phyloP scores from a whole-genome alignment of 768 basidiomycete genomes.

The Serendipita sp. region DNA sequence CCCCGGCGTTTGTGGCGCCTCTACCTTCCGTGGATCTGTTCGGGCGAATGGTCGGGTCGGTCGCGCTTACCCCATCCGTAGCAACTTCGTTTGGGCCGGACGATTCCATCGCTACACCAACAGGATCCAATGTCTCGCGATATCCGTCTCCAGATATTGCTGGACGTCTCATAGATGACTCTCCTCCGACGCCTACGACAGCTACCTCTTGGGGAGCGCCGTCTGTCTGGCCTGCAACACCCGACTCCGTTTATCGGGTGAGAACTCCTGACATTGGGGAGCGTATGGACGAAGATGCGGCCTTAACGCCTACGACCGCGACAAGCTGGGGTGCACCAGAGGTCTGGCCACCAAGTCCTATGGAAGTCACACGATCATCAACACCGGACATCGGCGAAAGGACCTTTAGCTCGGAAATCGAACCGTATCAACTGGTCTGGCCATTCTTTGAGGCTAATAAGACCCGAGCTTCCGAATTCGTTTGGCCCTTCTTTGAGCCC shows the following conservation, averaged over 20 bases:
- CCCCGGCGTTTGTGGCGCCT: constrained; percentile 24
- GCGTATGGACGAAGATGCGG: constrained; percentile 24
- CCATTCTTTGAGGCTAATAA: not conserved
- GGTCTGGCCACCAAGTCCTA: constrained; percentile 27
- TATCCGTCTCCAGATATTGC: constrained; percentile 39
- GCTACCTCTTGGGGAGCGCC: constrained; percentile 23
- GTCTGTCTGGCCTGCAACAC: constrained; percentile 16
- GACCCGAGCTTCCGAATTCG: not conserved
- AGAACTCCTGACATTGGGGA: constrained; percentile 28
- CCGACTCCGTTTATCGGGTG: constrained; percentile 16
- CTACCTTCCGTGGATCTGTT: constrained; percentile 42
- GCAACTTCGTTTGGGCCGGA: constrained; percentile 13
- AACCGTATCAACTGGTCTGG: constrained; percentile 4
- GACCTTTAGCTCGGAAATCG: constrained; percentile 17
- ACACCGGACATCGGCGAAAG: constrained; percentile 30
- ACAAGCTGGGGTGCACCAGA: constrained; percentile 37
- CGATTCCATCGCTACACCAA: constrained; percentile 7
- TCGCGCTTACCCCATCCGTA: constrained; percentile 12
- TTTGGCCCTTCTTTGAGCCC: not conserved
- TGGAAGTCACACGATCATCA: constrained; percentile 20
- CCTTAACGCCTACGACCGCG: constrained; percentile 28
- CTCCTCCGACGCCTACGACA: constrained; percentile 11
- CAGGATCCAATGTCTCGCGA: constrained; percentile 20
- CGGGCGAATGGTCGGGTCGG: constrained; percentile 30
- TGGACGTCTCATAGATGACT: constrained; percentile 39